These are phyloP conservation scores for Penicillium sp. DNA, from an alignment of 2,329 filamentous ascomycete species.

Conservation along the genomic window DNA sequence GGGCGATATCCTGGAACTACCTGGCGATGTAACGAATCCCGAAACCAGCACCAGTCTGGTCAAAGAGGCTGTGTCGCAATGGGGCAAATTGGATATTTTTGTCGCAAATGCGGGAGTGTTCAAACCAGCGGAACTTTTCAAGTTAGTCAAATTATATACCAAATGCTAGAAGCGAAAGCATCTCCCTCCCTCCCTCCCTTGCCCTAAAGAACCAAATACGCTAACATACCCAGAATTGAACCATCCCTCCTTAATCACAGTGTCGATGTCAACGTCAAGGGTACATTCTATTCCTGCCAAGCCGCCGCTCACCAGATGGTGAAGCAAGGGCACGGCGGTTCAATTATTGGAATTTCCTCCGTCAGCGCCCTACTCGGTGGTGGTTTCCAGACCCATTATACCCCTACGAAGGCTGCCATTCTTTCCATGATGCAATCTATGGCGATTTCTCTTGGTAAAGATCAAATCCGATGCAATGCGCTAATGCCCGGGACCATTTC, in stretches of 20 bases:
- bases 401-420: constrained; percentile 80
- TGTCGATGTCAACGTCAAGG: constrained; percentile 29
- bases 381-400: constrained; percentile 77
- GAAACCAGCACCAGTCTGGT: constrained; percentile 71
- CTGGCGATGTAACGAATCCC: constrained; percentile 74
- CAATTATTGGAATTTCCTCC: constrained; percentile 36
- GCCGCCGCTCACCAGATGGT: constrained; percentile 35
- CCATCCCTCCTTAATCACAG: constrained; percentile 60
- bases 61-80: constrained; percentile 40
- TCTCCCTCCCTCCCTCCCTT: not conserved
- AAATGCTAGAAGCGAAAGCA: not conserved
- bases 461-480: constrained; percentile 78
- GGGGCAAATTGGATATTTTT: constrained; percentile 36
- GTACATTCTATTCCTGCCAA: constrained; percentile 33
- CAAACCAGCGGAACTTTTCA: constrained; percentile 79
- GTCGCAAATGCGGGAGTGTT: constrained; percentile 54
- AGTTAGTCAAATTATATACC: constrained; percentile 39
- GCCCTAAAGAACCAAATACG: not conserved
- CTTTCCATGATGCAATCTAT: constrained; percentile 78
- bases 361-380: constrained; percentile 55
- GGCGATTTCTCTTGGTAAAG: constrained; percentile 72
- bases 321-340: constrained; percentile 29
- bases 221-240: constrained; percentile 66
- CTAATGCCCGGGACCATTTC: constrained; percentile 77
- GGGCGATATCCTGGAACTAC: constrained; percentile 57